Conservation (phyloP, 2,329 filamentous ascomycete genomes). For the Clarireedia sp. region DNA sequence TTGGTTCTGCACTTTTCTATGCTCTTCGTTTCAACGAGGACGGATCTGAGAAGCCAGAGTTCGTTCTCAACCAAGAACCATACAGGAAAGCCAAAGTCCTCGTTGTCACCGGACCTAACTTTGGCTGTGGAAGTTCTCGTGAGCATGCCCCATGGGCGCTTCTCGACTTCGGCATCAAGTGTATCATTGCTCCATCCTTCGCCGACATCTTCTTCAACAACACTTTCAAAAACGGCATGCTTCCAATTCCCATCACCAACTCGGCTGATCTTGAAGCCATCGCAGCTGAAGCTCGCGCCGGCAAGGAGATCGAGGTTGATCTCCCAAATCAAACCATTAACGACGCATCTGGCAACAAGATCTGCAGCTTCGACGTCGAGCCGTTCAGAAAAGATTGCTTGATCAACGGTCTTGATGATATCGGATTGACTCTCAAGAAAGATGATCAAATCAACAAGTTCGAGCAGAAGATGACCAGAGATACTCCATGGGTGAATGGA, state of each 20-base stretch:
- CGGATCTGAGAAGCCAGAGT: conserved; percentile 67
- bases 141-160: conserved; percentile 97
- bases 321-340: conserved; percentile 76
- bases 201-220: conserved; percentile 99
- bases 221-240: conserved; percentile 99
- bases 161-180: conserved; percentile 92
- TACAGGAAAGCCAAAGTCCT: conserved; percentile 82
- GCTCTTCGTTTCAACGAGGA: conserved; percentile 70
- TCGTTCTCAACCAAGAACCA: conserved; percentile 84
- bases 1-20: conserved; percentile 82
- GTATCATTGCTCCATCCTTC: conserved; percentile 83
- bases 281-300: conserved; percentile 58
- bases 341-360: conserved; percentile 60
- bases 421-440: conserved; percentile 83
- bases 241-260: conserved; percentile 65
- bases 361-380: conserved; percentile 80
- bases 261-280: conserved; percentile 8
- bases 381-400: conserved; percentile 90
- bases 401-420: conserved; percentile 87
- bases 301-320: conserved; percentile 80
- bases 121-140: conserved; percentile 85
- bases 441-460: conserved; percentile 80
- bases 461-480: conserved; percentile 45
- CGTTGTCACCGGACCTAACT: conserved; percentile 86
- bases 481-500: conserved; percentile 84